These are phyloP conservation scores for Heteromeles arbutifolia DNA, from an alignment of 306 rosid species.

Conservation along the genomic window DNA sequence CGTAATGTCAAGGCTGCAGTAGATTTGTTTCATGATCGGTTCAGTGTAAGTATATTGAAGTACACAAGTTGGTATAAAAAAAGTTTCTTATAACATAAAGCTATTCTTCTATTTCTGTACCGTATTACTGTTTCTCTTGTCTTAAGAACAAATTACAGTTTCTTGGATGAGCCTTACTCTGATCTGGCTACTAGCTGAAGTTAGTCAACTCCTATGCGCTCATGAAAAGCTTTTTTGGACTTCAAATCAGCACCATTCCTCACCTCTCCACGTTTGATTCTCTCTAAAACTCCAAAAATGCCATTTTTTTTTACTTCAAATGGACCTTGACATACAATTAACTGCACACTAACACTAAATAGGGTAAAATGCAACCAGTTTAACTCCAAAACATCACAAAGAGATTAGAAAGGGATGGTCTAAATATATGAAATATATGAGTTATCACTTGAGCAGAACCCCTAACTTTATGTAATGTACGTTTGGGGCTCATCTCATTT, in stretches of 20 bases:
- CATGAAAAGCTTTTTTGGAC: not conserved
- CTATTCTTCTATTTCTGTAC: not conserved
- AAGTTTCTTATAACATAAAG: not conserved
- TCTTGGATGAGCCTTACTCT: not conserved
- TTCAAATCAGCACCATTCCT: too few relatives aligned
- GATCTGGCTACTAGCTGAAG: not conserved
- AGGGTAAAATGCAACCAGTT: too few relatives aligned
- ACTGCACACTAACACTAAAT: too few relatives aligned
- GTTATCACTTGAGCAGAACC: not conserved
- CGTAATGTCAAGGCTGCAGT: conserved; percentile 70
- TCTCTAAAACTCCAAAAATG: too few relatives aligned
- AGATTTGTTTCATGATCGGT: conserved; percentile 70
- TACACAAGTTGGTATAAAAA: not conserved
- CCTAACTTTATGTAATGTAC: not conserved
- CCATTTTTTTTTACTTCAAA: too few relatives aligned
- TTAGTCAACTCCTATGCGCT: not conserved
- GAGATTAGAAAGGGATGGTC: too few relatives aligned
- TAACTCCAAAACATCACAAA: too few relatives aligned
- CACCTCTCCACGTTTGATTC: too few relatives aligned
- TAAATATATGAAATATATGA: too few relatives aligned
- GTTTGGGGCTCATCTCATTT: not conserved
- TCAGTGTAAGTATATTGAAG: conserved; percentile 55
- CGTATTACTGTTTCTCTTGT: not conserved
- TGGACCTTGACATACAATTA: too few relatives aligned
- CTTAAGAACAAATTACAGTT: not conserved